Base-by-base conservation (phyloP, 257 asterid species). In the Linderniella brevidens region DNA sequence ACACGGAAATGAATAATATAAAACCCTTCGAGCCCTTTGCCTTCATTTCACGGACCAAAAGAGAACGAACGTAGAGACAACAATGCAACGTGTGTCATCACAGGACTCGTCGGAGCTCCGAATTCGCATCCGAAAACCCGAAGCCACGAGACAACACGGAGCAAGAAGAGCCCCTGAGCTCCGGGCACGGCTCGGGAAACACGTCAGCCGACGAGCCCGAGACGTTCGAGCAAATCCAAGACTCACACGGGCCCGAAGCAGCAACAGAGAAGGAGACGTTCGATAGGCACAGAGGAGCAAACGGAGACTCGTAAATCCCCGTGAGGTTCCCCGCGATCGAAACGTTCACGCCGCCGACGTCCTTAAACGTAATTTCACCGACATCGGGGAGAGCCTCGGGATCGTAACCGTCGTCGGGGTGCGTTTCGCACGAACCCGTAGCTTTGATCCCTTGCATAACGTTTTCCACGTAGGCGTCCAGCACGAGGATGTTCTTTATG, bases 351-450 rank as follows among this genome's bases (percentile, higher is more conserved):
- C 99, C 99, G 11, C 55, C 53, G 3, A 92, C 50, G 69, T 75
- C 79, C 62, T 10, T 36, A 42, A 79, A 71, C 32, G 88, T 66
- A 41, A 92, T 77, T 20, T 65, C 62, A 13, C 68, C 66, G 14
- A 92, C 77, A 14, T 55, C 48, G 0, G 99, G 99, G 8, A 86
- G 61, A 14, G 78, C 93, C 9, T 54, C 13, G 5, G 95, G 93
- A 59, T 92, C 92, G 43, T 35, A 92, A 18, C 61, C 58, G 7
- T 86, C 86, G n/a, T 92, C 99, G 0, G 99, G 96, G 55, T 92
- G 99, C 0, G 76, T 39, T 5, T 67, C 53, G 46, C 56, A 71
- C 61, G 75, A 77, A 50, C 95, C 95, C 19, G 95, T 77, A n/a
- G 75, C 95, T 49, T 64, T 70, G 69, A 92, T 60, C 38, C 79